These are phyloP conservation scores for Cladosporium sp. DNA, from an alignment of 2,329 filamentous ascomycete genomes.

Conservation along the genomic window DNA sequence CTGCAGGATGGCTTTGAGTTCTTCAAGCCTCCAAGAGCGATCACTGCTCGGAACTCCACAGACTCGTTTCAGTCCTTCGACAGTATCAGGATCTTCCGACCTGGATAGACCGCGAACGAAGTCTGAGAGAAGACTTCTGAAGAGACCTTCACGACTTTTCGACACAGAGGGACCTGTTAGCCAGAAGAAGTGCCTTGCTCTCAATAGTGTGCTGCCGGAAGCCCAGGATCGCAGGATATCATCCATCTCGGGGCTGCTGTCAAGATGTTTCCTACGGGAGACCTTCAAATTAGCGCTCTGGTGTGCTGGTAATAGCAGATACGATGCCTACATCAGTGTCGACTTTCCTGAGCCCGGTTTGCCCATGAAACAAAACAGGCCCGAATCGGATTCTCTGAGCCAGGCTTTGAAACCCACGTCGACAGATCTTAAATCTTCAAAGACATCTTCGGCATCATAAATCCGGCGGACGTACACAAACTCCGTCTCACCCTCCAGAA, in stretches of 20 bases:
- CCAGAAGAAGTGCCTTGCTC: not conserved
- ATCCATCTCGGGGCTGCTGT: not conserved
- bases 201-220: not conserved
- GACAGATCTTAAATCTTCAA: not conserved
- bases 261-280: not conserved
- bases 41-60: not conserved
- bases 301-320: too few relatives aligned
- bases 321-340: conserved; percentile 5
- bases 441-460: not conserved
- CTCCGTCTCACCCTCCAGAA: not conserved
- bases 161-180: not conserved
- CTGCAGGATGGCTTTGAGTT: not conserved
- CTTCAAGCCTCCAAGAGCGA: not conserved
- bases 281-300: too few relatives aligned
- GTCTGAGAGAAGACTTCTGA: not conserved
- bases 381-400: not conserved
- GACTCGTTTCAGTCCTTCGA: not conserved
- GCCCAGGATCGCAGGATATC: not conserved
- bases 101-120: not conserved
- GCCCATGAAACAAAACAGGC: conserved; percentile 6
- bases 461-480: not conserved
- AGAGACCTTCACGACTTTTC: not conserved
- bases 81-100: not conserved
- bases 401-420: not conserved
- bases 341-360: conserved; percentile 14